Conservation (phyloP, 371 early-diverging fungal species). For the Dentiscutata heterogama region DNA sequence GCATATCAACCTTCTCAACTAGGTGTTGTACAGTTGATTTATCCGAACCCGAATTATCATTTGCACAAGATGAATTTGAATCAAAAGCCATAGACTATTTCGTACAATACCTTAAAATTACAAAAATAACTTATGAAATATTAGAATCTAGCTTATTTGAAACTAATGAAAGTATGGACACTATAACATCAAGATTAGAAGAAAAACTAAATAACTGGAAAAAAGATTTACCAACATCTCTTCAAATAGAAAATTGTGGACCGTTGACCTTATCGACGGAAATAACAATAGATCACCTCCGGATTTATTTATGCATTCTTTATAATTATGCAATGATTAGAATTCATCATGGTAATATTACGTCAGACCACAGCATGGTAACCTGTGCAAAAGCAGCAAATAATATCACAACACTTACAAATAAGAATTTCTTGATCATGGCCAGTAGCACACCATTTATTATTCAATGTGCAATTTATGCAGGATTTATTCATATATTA, state of each 20-base stretch:
- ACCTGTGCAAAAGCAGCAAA: constrained; percentile 30
- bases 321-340: constrained; percentile 43
- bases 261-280: neutral
- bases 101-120: neutral
- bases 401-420: constrained; percentile 11
- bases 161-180: neutral
- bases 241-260: neutral
- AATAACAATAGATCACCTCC: constrained; percentile 36
- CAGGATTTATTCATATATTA: constrained; percentile 35
- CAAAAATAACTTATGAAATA: constrained; percentile 34
- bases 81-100: constrained; percentile 15
- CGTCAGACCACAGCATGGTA: neutral
- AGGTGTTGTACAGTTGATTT: constrained; percentile 20
- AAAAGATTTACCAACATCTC: constrained; percentile 16
- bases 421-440: constrained; percentile 19
- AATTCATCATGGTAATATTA: constrained; percentile 24
- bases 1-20: neutral
- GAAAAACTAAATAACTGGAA: constrained; percentile 24
- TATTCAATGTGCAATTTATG: constrained; percentile 29
- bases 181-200: neutral
- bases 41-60: neutral
- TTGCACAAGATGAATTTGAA: neutral
- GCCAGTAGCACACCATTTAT: constrained; percentile 38
- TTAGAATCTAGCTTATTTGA: constrained; percentile 10
- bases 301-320: constrained; percentile 32